phyloP scores from a whole-genome alignment of 2,329 filamentous ascomycete genomes.

The Xylariaceae sp. region DNA sequence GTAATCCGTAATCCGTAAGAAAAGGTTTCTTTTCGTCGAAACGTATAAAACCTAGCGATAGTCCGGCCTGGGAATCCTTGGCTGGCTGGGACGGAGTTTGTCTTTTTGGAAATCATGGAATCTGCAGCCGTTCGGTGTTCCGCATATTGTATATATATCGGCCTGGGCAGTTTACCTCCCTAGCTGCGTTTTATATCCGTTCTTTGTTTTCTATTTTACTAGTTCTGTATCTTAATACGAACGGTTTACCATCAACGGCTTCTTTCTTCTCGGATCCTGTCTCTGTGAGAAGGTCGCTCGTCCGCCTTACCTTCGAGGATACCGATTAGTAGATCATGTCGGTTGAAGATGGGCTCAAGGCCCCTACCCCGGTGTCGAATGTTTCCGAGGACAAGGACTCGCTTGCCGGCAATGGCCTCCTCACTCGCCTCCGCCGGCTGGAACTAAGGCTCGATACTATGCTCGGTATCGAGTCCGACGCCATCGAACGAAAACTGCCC shows the following conservation, averaged over 20 bases:
- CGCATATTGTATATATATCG: no score
- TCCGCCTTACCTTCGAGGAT: neutral
- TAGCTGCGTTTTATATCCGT: no score
- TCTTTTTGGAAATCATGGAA: no score
- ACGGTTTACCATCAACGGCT: neutral
- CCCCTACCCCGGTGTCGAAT: neutral
- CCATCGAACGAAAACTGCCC: constrained; percentile 41
- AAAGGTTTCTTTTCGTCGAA: no score
- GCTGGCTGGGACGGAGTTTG: no score
- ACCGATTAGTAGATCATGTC: neutral
- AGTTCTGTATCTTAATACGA: no score
- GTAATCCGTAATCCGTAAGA: no score
- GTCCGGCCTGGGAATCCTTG: no score
- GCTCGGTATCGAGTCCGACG: constrained; percentile 45
- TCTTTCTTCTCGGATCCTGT: neutral
- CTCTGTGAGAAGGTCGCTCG: neutral
- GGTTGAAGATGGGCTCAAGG: neutral
- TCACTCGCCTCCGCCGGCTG: constrained; percentile 14
- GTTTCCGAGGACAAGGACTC: neutral
- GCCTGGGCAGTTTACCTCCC: no score
- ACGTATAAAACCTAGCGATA: no score
- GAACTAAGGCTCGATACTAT: constrained; percentile 36
- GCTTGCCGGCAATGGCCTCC: constrained; percentile 3
- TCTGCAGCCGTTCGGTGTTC: no score
- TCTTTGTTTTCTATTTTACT: no score